Evolutionary conservation across 306 rosid species (phyloP).

Genomic region (Acacia crassicarpa): DNA sequence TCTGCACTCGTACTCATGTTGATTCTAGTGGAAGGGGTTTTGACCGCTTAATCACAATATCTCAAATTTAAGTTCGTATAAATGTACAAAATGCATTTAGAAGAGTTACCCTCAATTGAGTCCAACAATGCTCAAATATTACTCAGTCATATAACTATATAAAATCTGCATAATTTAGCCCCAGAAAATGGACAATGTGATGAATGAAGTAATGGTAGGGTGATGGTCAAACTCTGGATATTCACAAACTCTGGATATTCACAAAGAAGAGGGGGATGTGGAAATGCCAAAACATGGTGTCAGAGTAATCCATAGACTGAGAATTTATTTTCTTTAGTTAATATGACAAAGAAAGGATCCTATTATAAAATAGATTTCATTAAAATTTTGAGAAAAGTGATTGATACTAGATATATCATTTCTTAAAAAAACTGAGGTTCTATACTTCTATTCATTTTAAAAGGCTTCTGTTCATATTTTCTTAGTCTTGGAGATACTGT

Average conservation of each 20-base stretch:
- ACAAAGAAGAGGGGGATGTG: conserved; percentile 34
- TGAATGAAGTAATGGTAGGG: conserved; percentile 29
- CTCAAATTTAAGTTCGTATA: too few relatives aligned
- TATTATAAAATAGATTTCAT: not conserved
- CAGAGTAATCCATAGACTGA: not conserved
- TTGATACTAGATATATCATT: not conserved
- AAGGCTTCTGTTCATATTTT: not conserved
- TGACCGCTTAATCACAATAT: too few relatives aligned
- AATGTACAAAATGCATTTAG: too few relatives aligned
- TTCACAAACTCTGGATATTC: conserved; percentile 29
- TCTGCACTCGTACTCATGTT: not conserved
- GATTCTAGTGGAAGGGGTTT: too few relatives aligned
- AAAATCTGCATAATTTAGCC: too few relatives aligned
- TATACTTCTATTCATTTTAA: not conserved
- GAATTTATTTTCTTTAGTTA: not conserved
- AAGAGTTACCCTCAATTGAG: too few relatives aligned
- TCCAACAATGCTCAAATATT: too few relatives aligned
- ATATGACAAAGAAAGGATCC: not conserved
- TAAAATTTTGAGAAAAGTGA: not conserved
- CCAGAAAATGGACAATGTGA: conserved; percentile 43
- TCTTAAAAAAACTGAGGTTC: not conserved
- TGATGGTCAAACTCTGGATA: conserved; percentile 32
- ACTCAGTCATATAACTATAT: too few relatives aligned
- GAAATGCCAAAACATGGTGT: conserved; percentile 39
- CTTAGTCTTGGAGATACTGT: conserved; percentile 54